phyloP scores from a whole-genome alignment of 2,329 filamentous ascomycete genomes.

The Teratosphaeria gauchensis region DNA sequence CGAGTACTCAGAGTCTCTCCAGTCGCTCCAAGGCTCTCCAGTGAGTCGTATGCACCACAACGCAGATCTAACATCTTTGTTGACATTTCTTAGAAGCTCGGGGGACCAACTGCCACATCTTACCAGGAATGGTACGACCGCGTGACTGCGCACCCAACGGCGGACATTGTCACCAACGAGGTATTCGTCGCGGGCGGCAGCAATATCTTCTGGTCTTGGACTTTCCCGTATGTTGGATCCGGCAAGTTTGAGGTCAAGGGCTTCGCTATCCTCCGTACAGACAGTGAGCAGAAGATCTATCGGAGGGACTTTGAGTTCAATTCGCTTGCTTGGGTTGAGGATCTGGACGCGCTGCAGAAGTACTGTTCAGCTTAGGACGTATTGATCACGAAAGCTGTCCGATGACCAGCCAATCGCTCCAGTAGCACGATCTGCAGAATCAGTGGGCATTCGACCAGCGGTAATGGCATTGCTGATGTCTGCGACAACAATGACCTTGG shows the following conservation, averaged over 20 bases:
- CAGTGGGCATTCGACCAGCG: too few species aligned
- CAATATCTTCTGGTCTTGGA: slow-evolving; percentile 8
- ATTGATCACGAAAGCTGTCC: background rate
- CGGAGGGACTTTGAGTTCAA: slow-evolving; percentile 9
- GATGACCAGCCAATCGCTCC: background rate
- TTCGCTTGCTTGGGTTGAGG: slow-evolving; percentile 7
- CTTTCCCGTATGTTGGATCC: background rate
- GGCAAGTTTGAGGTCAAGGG: slow-evolving; percentile 4
- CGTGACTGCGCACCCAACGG: background rate
- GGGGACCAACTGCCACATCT: slow-evolving; percentile 1
- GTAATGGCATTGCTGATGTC: too few species aligned
- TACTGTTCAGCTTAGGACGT: background rate
- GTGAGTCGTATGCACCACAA: background rate
- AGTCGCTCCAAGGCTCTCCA: slow-evolving; percentile 1
- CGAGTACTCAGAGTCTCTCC: slow-evolving; percentile 6
- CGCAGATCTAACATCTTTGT: background rate
- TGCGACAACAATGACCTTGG: too few species aligned
- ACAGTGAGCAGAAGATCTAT: slow-evolving; percentile 3
- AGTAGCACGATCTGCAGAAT: background rate
- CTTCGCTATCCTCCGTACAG: slow-evolving; percentile 5
- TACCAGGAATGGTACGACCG: slow-evolving; percentile 3
- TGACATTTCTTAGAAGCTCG: background rate
- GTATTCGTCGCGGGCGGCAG: slow-evolving; percentile 2
- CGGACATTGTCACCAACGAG: slow-evolving; percentile 4
- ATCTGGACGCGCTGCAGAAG: background rate